A percentile compares a stretch with the other conserved stretches of the same genome.
phyloP scores from a whole-genome alignment of 768 basidiomycete genomes.

The Lentinus tigrinus region DNA sequence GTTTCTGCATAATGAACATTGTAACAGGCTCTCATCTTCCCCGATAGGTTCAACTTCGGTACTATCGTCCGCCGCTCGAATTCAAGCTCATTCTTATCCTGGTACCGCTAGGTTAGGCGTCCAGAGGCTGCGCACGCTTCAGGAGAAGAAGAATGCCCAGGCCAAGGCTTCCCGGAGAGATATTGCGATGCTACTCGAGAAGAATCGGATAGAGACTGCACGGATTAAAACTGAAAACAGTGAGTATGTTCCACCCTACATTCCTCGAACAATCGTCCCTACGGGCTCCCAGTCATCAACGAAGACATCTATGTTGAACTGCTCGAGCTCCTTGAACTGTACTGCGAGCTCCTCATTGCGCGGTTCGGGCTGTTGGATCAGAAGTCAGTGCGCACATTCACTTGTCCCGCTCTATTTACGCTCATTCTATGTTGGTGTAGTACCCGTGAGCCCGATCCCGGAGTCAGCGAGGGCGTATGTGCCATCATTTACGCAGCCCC shows the following conservation, averaged over 20 bases:
- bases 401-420: background rate
- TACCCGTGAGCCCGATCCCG: conserved; percentile 82
- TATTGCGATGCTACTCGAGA: conserved; percentile 77
- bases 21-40: background rate
- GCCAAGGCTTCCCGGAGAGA: conserved; percentile 73
- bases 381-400: conserved; percentile 49
- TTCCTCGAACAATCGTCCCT: background rate
- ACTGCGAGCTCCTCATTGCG: conserved; percentile 90
- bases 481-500: conserved; percentile 90
- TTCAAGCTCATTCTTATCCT: conserved; percentile 22
- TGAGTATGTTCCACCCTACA: conserved; percentile 37
- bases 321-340: conserved; percentile 89
- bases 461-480: conserved; percentile 82
- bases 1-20: background rate
- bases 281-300: conserved; percentile 60
- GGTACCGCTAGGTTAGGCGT: conserved; percentile 65
- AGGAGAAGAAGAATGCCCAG: conserved; percentile 92
- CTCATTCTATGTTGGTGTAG: conserved; percentile 34
- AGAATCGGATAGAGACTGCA: conserved; percentile 81
- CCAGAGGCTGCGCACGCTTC: conserved; percentile 79
- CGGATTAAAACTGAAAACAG: conserved; percentile 82
- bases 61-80: conserved; percentile 30
- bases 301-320: conserved; percentile 86
- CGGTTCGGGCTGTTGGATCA: conserved; percentile 91
- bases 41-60: conserved; percentile 50